Evolutionary conservation across 108 stramenopile species (phyloP).

Genomic region (Pseudonitzschia multistriata): DNA sequence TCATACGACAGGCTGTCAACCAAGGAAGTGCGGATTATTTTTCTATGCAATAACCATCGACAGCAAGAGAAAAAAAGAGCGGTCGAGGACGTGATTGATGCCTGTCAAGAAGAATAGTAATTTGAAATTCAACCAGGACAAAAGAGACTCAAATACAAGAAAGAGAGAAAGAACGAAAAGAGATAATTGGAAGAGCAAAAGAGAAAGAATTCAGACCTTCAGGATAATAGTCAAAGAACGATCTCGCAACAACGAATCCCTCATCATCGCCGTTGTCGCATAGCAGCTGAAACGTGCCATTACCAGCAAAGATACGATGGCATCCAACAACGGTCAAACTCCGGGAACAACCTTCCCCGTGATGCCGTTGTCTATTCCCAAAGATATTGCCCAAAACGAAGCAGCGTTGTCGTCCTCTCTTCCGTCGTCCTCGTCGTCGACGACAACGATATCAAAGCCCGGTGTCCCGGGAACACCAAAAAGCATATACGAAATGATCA

Average conservation of each 20-base stretch:
- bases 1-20: too few relatives aligned
- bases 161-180: not conserved
- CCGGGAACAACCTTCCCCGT: not conserved
- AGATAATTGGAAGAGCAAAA: not conserved
- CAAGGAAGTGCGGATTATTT: too few relatives aligned
- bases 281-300: too few relatives aligned
- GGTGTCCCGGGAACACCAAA: constrained; percentile 21
- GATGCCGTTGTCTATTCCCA: not conserved
- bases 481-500: constrained; percentile 65
- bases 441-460: not conserved
- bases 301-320: constrained; percentile 1
- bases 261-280: too few relatives aligned
- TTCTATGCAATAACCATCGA: too few relatives aligned
- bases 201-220: not conserved
- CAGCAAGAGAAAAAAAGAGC: too few relatives aligned
- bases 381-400: not conserved
- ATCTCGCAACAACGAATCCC: too few relatives aligned
- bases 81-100: too few relatives aligned
- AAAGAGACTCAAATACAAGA: not conserved
- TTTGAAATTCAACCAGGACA: not conserved
- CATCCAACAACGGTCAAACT: constrained; percentile 4
- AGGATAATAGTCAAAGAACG: too few relatives aligned
- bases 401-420: too few relatives aligned
- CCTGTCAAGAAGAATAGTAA: too few relatives aligned
- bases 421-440: not conserved